A percentile compares a stretch with the other conserved stretches of the same genome.
phyloP scores from a whole-genome alignment of 2,329 filamentous ascomycete genomes.

The Penicillium sp. region DNA sequence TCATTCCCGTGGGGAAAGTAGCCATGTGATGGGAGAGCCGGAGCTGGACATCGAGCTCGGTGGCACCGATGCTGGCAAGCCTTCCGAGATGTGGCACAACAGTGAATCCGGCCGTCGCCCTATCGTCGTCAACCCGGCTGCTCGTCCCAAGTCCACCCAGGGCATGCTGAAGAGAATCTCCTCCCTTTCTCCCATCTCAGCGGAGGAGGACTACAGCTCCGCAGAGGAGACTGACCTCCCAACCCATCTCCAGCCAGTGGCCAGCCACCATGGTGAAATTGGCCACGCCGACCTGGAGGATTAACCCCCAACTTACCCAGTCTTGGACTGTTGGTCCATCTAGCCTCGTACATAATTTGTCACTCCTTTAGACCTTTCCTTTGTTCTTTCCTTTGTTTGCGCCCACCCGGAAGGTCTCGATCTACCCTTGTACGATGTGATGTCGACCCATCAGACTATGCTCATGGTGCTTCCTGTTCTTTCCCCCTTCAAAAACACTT shows the following conservation, averaged over 20 bases:
- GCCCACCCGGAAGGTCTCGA: conserved; percentile 3
- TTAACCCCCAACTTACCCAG: background rate
- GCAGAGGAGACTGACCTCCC: conserved; percentile 26
- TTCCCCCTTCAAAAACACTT: conserved; percentile 4
- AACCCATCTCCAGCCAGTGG: conserved; percentile 56
- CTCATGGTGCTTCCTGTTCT: conserved; percentile 4
- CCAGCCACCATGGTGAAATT: conserved; percentile 19
- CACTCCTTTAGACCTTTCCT: conserved; percentile 29
- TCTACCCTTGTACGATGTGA: conserved; percentile 8
- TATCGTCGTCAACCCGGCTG: conserved; percentile 58
- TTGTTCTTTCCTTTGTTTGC: conserved; percentile 16
- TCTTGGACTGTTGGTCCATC: background rate
- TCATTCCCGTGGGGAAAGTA: conserved; percentile 33
- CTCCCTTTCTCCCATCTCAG: conserved; percentile 32
- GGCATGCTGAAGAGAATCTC: conserved; percentile 54
- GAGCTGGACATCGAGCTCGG: conserved; percentile 37
- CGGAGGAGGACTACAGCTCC: conserved; percentile 32
- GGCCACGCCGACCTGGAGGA: conserved; percentile 16
- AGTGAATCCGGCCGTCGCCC: conserved; percentile 54
- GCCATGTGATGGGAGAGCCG: conserved; percentile 53
- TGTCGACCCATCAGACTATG: background rate
- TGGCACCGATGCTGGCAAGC: conserved; percentile 20
- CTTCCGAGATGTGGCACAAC: conserved; percentile 50
- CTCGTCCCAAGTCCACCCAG: conserved; percentile 59
- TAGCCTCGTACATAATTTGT: conserved; percentile 3